These are phyloP conservation scores for Trichoderma breve DNA, from an alignment of 2,329 filamentous ascomycete species.

Conservation along the genomic window DNA sequence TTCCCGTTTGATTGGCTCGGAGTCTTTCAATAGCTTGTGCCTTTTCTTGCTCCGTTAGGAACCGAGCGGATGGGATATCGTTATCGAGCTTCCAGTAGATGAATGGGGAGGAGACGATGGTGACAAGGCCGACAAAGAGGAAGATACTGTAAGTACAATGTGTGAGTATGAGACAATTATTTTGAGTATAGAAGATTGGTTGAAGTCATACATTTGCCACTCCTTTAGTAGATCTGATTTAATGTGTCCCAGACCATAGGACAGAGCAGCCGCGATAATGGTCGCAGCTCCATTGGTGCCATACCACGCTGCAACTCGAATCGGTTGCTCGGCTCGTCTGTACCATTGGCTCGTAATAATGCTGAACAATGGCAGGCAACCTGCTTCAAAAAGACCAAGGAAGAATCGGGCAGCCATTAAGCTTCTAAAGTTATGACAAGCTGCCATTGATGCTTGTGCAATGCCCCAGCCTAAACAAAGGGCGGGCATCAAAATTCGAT, in stretches of 20 bases:
- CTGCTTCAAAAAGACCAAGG: slow-evolving; percentile 47
- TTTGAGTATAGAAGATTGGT: background rate
- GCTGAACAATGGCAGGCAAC: slow-evolving; percentile 48
- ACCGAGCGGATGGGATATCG: slow-evolving; percentile 54
- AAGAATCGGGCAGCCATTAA: background rate
- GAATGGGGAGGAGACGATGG: slow-evolving; percentile 41
- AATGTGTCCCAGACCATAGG: slow-evolving; percentile 46
- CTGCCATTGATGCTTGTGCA: slow-evolving; percentile 45
- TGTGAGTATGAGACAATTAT: background rate
- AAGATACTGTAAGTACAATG: background rate
- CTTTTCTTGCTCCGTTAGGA: slow-evolving; percentile 64
- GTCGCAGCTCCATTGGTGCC: slow-evolving; percentile 58
- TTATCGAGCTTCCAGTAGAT: slow-evolving; percentile 60
- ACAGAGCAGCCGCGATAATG: slow-evolving; percentile 55
- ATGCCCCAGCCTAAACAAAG: slow-evolving; percentile 47
- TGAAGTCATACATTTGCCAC: background rate
- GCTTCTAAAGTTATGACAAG: slow-evolving; percentile 44
- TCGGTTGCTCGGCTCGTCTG: slow-evolving; percentile 54
- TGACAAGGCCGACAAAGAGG: background rate
- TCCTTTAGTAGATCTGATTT: background rate
- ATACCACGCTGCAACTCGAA: slow-evolving; percentile 64
- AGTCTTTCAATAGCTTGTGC: slow-evolving; percentile 68
- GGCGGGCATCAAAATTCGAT: slow-evolving; percentile 55
- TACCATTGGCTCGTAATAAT: slow-evolving; percentile 51
- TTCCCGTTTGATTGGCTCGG: slow-evolving; percentile 52